These are phyloP conservation scores for Macrocybe sp. DNA, from an alignment of 1,284 basidiomycete species.

Conservation along the genomic window DNA sequence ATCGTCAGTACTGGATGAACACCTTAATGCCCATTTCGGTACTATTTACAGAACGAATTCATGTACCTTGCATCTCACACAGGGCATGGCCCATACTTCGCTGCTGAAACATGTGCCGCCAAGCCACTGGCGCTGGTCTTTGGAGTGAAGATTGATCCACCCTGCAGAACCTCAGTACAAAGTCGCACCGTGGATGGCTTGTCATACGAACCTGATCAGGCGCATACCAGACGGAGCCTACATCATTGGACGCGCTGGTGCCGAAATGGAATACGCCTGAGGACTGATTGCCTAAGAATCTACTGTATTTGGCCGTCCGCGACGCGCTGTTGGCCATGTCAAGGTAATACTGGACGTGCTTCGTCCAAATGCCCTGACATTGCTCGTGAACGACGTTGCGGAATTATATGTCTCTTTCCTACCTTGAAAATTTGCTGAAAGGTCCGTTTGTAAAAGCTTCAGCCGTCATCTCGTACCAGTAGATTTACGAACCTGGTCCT, in stretches of 20 bases:
- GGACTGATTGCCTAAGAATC: constrained; percentile 34
- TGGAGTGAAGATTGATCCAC: constrained; percentile 36
- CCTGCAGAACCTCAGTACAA: constrained; percentile 14
- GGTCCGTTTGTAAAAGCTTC: not conserved
- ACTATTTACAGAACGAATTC: too few relatives aligned
- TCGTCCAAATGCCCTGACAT: constrained; percentile 37
- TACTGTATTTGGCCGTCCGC: constrained; percentile 32
- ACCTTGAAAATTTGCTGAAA: constrained; percentile 44
- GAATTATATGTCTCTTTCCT: constrained; percentile 9
- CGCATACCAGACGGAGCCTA: constrained; percentile 47
- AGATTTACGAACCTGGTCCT: constrained; percentile 37
- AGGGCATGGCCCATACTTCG: constrained; percentile 34
- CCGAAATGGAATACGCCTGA: constrained; percentile 35
- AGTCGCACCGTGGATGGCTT: not conserved
- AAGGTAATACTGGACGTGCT: constrained; percentile 39
- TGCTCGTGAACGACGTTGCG: not conserved
- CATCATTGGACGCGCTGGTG: constrained; percentile 28
- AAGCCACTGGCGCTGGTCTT: constrained; percentile 34
- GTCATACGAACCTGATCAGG: constrained; percentile 26
- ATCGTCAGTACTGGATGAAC: too few relatives aligned
- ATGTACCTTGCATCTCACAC: not conserved
- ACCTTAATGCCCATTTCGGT: too few relatives aligned
- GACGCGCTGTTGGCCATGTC: constrained; percentile 31
- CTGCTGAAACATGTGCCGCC: constrained; percentile 33
- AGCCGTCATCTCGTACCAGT: not conserved